Base-by-base conservation (phyloP, 768 basidiomycete genomes). In the Leccinum incarnatum region DNA sequence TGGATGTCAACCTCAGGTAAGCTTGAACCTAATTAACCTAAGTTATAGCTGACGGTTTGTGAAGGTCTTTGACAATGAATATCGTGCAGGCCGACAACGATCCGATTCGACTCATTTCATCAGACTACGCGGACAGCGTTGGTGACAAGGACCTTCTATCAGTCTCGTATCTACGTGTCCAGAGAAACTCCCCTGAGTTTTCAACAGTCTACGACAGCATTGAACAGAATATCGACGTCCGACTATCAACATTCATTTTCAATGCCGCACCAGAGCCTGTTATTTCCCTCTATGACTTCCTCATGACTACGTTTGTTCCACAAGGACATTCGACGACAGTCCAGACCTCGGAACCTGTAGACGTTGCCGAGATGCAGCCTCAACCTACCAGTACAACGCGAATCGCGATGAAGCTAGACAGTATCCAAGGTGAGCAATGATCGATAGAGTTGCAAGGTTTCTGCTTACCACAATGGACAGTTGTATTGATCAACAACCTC, bases 271-370 rank as follows among this genome's bases (percentile, higher is more conserved):
- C 97, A 0, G 93, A 94, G 68, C 95, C 96, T 12, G 87, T 98
- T 46, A 77, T 99, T 37, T 81, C 89, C 2, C 74, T 98, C 21
- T 98, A 98, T 74, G 95, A 98, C 75, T 98, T 96, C 76, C 84
- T 99, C 73, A 95, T 99, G 89, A 89, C 91, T 3, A 98, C 97
- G 0, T 99, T 99, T 73, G 91, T 93, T 10, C 84, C 89, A 9
- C 68, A 50, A 40, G 55, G 63, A 12, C 55, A 59, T 40, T 55
- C 64, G 12, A 49, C 45, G 19, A 56, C 57, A 23, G 45, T 54
- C 6, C 59, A 62, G 46, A 51, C 40, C 52, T 50, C 32, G 17
- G 69, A 67, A 51, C 45, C 62, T 32, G 32, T 17, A 1, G 60
- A 34, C 36, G 42, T 53, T 11, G 40, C 47, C 1, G 53, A 17